Base-by-base conservation (phyloP, 1,284 basidiomycete species). In the Vanrija sp. region DNA sequence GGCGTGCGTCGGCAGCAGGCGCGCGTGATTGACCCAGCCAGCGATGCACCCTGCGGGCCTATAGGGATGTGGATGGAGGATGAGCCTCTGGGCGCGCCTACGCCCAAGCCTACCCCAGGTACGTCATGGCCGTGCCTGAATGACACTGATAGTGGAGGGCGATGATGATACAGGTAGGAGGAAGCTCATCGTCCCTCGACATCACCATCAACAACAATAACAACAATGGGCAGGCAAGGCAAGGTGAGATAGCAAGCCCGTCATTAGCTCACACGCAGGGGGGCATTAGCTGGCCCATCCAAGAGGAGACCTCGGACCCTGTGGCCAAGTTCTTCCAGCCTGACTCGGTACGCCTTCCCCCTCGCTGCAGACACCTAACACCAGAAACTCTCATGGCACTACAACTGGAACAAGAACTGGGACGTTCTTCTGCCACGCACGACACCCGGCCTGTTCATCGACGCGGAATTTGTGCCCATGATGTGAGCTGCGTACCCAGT, bases 361-460 rank as follows among this genome's bases (percentile, higher is more conserved):
- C 14, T 34, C 2, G 15, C 34, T 25, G 21, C 49, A 8, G 14
- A 39, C 39, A 46, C 38, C 26, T 19, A 8, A 39, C 18, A 5
- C 9, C 26, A 60, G 59, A 56, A 54, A 40, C 58, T 75, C 16
- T 57, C 63, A 16, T 75, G 73, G 73, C 73, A 75, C 53, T 75
- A 67, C 60, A 75, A 75, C 55, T 75, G 73, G 73, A 72, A 68
- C 64, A 75, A 75, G 61, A 69, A 73, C 50, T 73, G 66, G 64
- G 54, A 65, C 43, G 26, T 29, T 9, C 39, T 68, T 1, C 57
- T 73, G 1, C 73, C 71, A 0, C 39, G 65, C 7, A 72, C 73
- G 0, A 60, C 62, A 0, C 56, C 61, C 0, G 63, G 54, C 9
- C 61, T 75, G 0, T 15, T 47, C 9, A 68, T 73, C 52, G 49